These are phyloP conservation scores for Hyaloscypha bicolor DNA, from an alignment of 495 filamentous ascomycete species.

Conservation along the genomic window DNA sequence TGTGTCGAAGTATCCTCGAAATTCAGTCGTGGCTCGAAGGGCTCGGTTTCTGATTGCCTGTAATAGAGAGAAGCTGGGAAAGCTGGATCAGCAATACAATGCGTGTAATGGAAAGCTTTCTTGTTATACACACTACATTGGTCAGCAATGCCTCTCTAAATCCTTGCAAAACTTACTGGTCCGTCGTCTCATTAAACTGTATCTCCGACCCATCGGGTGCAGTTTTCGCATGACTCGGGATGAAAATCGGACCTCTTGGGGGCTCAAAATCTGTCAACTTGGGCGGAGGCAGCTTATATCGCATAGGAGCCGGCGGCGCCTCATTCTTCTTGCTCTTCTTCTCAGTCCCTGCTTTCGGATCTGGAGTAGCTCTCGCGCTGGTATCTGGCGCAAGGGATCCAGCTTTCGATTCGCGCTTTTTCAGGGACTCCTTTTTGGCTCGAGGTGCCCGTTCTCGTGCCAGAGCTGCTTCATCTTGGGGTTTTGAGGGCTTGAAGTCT, in stretches of 20 bases:
- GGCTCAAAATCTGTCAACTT: conserved; percentile 60
- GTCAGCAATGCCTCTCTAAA: not conserved
- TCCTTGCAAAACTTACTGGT: conserved; percentile 54
- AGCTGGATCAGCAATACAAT: conserved; percentile 84
- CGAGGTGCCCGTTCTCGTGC: conserved; percentile 46
- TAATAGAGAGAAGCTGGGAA: conserved; percentile 89
- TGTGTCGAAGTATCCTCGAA: conserved; percentile 88
- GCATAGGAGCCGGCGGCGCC: conserved; percentile 43
- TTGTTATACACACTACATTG: conserved; percentile 76
- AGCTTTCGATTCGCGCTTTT: conserved; percentile 74
- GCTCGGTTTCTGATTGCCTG: conserved; percentile 82
- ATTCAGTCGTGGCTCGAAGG: conserved; percentile 79
- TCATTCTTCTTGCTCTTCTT: conserved; percentile 51
- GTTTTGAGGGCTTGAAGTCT: conserved; percentile 40
- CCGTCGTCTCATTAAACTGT: conserved; percentile 62
- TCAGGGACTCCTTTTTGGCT: conserved; percentile 70
- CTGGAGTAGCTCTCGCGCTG: conserved; percentile 55
- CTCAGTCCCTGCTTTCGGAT: conserved; percentile 36
- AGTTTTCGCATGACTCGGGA: conserved; percentile 47
- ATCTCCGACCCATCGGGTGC: conserved; percentile 48
- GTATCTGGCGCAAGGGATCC: conserved; percentile 44
- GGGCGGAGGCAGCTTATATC: conserved; percentile 61
- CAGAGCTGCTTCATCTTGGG: conserved; percentile 33
- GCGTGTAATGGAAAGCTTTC: conserved; percentile 86
- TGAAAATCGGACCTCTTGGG: conserved; percentile 57